These are phyloP conservation scores for Melampsora larici-populina DNA, from an alignment of 1,284 basidiomycete species.

Conservation along the genomic window DNA sequence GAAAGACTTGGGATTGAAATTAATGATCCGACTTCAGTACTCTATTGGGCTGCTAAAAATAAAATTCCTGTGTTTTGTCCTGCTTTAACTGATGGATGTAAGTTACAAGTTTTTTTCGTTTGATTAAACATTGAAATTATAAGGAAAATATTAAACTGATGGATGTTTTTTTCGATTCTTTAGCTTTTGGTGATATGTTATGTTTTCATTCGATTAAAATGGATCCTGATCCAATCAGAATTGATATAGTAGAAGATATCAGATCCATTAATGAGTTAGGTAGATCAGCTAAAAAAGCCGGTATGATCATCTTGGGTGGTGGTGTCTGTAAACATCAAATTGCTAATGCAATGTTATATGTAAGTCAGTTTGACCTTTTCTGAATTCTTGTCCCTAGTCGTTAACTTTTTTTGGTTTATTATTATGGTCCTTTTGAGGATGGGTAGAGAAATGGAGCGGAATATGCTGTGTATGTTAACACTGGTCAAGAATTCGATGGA, in stretches of 20 bases:
- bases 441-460: conserved; percentile 52
- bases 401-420: background rate
- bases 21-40: conserved; percentile 53
- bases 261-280: conserved; percentile 53
- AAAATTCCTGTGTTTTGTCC: conserved; percentile 54
- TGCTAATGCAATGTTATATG: conserved; percentile 54
- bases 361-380: conserved; percentile 11
- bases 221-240: conserved; percentile 50
- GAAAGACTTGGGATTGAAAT: conserved; percentile 53
- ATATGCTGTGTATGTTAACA: conserved; percentile 55
- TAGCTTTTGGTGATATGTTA: conserved; percentile 53
- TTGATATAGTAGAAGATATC: conserved; percentile 54
- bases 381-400: background rate
- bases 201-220: conserved; percentile 54
- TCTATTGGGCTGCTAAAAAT: conserved; percentile 54
- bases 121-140: background rate
- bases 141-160: too few relatives aligned
- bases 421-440: background rate
- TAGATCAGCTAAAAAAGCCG: conserved; percentile 53
- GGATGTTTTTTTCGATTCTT: background rate
- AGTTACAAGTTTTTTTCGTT: too few relatives aligned
- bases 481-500: conserved; percentile 54
- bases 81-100: conserved; percentile 53
- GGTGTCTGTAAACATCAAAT: conserved; percentile 55
- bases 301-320: conserved; percentile 54